Evolutionary conservation across 2,329 filamentous ascomycete genomes (phyloP).

Genomic region (Cladorrhinum sp.): DNA sequence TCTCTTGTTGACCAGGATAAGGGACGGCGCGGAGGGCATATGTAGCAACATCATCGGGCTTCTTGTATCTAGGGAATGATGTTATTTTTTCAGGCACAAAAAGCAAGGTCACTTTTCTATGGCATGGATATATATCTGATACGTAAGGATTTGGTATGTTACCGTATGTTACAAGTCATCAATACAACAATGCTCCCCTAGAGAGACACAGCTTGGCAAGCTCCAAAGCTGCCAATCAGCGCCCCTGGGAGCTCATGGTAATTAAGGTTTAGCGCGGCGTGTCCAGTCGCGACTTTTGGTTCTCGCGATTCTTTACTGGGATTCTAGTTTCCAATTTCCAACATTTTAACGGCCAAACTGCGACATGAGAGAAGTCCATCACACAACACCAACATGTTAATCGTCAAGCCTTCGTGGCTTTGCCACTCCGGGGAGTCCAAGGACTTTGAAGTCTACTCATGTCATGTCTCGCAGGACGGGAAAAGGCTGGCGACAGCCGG

Average conservation of each 20-base stretch:
- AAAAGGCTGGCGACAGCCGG: conserved; percentile 88
- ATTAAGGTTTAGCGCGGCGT: neutral
- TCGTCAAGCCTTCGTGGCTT: conserved; percentile 95
- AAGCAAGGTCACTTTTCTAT: neutral
- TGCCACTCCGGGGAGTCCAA: conserved; percentile 96
- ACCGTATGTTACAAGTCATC: neutral
- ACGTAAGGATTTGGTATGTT: neutral
- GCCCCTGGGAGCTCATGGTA: neutral
- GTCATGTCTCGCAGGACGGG: conserved; percentile 93
- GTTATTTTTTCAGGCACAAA: neutral
- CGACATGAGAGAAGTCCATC: conserved; percentile 27
- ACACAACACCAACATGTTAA: conserved; percentile 57
- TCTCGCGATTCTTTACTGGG: neutral
- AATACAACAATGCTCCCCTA: neutral
- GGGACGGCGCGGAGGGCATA: neutral
- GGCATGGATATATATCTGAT: neutral
- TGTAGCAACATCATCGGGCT: neutral
- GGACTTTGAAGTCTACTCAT: conserved; percentile 98
- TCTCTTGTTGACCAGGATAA: neutral
- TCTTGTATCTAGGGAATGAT: neutral
- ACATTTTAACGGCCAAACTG: conserved; percentile 11
- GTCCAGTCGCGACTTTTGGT: neutral
- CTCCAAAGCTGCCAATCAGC: neutral
- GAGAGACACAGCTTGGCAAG: neutral
- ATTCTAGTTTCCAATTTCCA: neutral